Conservation (phyloP, 352 stramenopile species). For the Phytophthora constricta region DNA sequence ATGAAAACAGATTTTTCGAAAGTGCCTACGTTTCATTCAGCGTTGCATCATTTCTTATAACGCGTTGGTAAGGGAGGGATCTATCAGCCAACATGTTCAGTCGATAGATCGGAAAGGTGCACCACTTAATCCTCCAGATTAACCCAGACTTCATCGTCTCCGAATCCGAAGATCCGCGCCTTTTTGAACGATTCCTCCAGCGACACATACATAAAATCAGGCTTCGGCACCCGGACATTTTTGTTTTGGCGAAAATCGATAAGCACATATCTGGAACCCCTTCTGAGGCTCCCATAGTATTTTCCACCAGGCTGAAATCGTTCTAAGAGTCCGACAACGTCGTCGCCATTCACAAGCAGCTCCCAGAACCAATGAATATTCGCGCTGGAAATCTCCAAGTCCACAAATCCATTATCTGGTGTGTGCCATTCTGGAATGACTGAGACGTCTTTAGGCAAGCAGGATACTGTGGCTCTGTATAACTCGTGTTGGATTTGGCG, state of each 20-base stretch:
- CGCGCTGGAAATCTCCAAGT: slow-evolving; percentile 26
- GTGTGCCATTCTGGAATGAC: slow-evolving; percentile 26
- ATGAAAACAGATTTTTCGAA: no score
- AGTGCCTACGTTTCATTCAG: no score
- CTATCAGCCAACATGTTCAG: no score
- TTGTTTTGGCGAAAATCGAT: slow-evolving; percentile 1
- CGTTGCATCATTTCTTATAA: no score
- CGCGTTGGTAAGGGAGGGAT: no score
- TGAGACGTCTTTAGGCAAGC: slow-evolving; percentile 14
- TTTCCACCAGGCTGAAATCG: slow-evolving; percentile 24
- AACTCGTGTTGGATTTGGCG: slow-evolving; percentile 35
- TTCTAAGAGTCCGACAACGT: slow-evolving; percentile 15
- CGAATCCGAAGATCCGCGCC: not conserved
- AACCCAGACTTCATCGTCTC: not conserved
- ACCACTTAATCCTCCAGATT: not conserved
- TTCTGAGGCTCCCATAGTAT: slow-evolving; percentile 23
- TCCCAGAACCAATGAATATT: slow-evolving; percentile 26
- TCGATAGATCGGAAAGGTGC: no score
- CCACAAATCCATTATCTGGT: slow-evolving; percentile 27
- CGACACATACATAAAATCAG: not conserved
- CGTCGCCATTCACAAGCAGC: slow-evolving; percentile 33
- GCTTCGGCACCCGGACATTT: not conserved
- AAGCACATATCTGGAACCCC: not conserved
- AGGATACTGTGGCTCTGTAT: slow-evolving; percentile 24
- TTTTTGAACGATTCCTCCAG: not conserved